A percentile compares a stretch with the other conserved stretches of the same genome.
Evolutionary conservation across 306 rosid genomes (phyloP).

Genomic region (Echinosophora koreensis): DNA sequence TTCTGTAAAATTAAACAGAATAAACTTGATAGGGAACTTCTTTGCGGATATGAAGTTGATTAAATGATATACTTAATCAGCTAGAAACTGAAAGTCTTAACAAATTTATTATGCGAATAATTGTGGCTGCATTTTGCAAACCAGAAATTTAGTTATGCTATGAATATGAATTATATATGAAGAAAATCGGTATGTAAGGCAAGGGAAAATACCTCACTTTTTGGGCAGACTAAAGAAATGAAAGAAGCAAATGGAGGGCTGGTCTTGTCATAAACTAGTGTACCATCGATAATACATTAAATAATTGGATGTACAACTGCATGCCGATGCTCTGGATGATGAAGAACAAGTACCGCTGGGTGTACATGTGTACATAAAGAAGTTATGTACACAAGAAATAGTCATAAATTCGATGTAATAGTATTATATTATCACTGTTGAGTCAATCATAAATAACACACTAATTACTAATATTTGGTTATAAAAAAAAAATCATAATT

Average conservation of each 20-base stretch:
- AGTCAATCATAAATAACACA: constrained; percentile 45
- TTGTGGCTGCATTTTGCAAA: constrained; percentile 11
- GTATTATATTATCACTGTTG: constrained; percentile 24
- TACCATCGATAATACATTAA: constrained; percentile 90
- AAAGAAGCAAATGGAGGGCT: constrained; percentile 90
- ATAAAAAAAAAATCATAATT: too few relatives aligned
- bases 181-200: constrained; percentile 34
- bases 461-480: too few relatives aligned
- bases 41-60: constrained; percentile 21
- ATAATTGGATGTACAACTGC: constrained; percentile 95
- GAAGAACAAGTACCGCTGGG: constrained; percentile 93
- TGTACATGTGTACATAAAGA: constrained; percentile 42
- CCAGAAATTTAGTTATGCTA: background rate
- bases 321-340: constrained; percentile 99
- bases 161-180: constrained; percentile 21
- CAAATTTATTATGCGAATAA: too few relatives aligned
- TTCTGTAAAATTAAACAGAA: constrained; percentile 58
- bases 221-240: constrained; percentile 90
- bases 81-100: too few relatives aligned
- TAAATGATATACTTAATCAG: too few relatives aligned
- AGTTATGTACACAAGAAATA: constrained; percentile 50
- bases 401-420: constrained; percentile 31
- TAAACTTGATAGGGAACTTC: constrained; percentile 18
- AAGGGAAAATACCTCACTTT: constrained; percentile 71
- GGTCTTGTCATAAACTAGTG: constrained; percentile 75